These are phyloP conservation scores for Thymus mandschuricus DNA, from an alignment of 257 asterid species.

Conservation along the genomic window DNA sequence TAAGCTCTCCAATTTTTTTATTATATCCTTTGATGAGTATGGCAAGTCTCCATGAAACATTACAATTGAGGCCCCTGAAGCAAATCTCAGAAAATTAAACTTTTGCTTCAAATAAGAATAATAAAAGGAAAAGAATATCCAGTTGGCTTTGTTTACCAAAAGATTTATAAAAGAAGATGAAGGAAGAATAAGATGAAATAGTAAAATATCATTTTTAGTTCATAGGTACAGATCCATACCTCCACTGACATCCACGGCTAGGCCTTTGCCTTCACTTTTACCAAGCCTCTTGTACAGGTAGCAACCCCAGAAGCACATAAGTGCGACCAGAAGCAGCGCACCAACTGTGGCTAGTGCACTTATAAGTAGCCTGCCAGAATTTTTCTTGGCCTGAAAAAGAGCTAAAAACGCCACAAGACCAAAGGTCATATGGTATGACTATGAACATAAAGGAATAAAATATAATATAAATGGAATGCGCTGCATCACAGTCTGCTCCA, in stretches of 20 bases:
- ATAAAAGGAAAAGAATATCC: neutral
- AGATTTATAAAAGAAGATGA: neutral
- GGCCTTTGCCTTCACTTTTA: constrained; percentile 70
- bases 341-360: constrained; percentile 96
- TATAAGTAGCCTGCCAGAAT: constrained; percentile 79
- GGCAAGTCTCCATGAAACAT: constrained; percentile 98
- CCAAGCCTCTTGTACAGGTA: constrained; percentile 81
- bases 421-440: constrained; percentile 20
- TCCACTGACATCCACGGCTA: constrained; percentile 82
- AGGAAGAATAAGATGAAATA: constrained; percentile 13
- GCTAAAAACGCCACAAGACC: constrained; percentile 44
- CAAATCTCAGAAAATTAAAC: constrained; percentile 21
- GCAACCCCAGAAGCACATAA: constrained; percentile 98
- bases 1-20: constrained; percentile 73
- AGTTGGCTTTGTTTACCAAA: neutral
- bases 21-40: constrained; percentile 87
- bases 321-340: constrained; percentile 88
- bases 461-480: constrained; percentile 11
- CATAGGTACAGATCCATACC: constrained; percentile 54
- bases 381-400: constrained; percentile 66
- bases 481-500: constrained; percentile 11
- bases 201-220: constrained; percentile 24
- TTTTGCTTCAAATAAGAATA: constrained; percentile 3
- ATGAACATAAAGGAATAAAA: constrained; percentile 3
- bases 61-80: constrained; percentile 91